Conservation (phyloP, 768 basidiomycete genomes). For the Gautieria morchelliformis region DNA sequence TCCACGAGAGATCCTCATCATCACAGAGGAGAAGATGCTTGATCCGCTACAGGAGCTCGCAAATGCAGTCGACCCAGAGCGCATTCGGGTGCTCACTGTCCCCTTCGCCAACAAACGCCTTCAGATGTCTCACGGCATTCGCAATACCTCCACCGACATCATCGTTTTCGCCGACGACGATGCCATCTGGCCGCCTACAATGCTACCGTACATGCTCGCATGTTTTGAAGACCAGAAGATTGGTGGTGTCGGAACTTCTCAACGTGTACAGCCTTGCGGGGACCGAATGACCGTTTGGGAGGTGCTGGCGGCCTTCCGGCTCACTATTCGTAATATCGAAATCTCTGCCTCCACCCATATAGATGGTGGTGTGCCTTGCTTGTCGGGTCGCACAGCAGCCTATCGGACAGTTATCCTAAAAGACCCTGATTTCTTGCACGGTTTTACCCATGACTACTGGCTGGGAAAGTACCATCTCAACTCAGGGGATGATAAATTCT, state of each 20-base stretch:
- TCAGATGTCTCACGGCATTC: constrained; percentile 91
- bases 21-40: constrained; percentile 84
- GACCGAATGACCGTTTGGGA: constrained; percentile 87
- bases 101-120: constrained; percentile 91
- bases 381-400: constrained; percentile 88
- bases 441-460: constrained; percentile 93
- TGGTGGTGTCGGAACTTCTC: constrained; percentile 86
- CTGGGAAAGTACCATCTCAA: constrained; percentile 90
- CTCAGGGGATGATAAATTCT: constrained; percentile 89
- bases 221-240: constrained; percentile 93
- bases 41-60: constrained; percentile 85
- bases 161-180: constrained; percentile 94
- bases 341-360: constrained; percentile 85
- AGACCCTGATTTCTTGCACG: constrained; percentile 86
- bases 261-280: constrained; percentile 78
- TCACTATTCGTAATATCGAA: constrained; percentile 91
- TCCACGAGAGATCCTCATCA: constrained; percentile 74
- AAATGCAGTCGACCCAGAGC: constrained; percentile 72
- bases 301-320: constrained; percentile 85
- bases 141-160: constrained; percentile 84
- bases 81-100: constrained; percentile 81
- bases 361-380: constrained; percentile 85
- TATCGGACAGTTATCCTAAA: constrained; percentile 92
- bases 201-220: constrained; percentile 81
- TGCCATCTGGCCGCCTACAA: constrained; percentile 89